Conservation (phyloP, 805 yeast genomes). For the Ogataea ganodermae region DNA sequence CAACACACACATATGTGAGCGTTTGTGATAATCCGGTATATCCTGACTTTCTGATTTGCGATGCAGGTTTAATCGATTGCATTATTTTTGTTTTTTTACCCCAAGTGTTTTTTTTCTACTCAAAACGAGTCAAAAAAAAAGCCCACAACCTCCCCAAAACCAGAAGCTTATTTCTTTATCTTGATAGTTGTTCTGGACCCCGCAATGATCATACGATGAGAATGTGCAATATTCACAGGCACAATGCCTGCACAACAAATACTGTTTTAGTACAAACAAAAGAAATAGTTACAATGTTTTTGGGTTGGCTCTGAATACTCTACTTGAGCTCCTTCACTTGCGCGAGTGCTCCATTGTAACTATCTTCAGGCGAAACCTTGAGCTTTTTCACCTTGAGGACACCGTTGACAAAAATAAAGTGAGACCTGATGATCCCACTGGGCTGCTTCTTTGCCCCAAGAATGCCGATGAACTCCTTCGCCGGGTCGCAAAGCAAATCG, state of each 20-base stretch:
- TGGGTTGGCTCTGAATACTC: too few relatives aligned
- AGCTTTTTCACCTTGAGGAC: constrained; percentile 55
- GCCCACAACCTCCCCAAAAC: too few relatives aligned
- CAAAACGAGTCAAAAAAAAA: too few relatives aligned
- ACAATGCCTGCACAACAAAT: not conserved
- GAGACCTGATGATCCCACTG: constrained; percentile 79
- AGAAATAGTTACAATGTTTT: not conserved
- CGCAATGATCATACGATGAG: not conserved
- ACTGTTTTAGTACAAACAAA: not conserved
- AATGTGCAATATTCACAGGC: too few relatives aligned
- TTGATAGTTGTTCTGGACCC: too few relatives aligned
- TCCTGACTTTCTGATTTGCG: too few relatives aligned
- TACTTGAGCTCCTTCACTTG: constrained; percentile 47
- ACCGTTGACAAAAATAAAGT: constrained; percentile 86
- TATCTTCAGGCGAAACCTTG: constrained; percentile 59
- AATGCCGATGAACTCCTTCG: constrained; percentile 62
- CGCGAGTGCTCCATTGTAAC: constrained; percentile 59
- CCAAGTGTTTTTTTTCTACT: too few relatives aligned
- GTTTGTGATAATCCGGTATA: too few relatives aligned
- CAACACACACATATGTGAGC: too few relatives aligned
- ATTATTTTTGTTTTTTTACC: too few relatives aligned
- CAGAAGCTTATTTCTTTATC: too few relatives aligned
- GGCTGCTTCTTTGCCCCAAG: constrained; percentile 86
- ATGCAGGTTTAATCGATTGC: too few relatives aligned
- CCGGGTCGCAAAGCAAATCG: constrained; percentile 75